Conservation (phyloP, 176 grass and related monocot species). For the Triticum timopheevii region DNA sequence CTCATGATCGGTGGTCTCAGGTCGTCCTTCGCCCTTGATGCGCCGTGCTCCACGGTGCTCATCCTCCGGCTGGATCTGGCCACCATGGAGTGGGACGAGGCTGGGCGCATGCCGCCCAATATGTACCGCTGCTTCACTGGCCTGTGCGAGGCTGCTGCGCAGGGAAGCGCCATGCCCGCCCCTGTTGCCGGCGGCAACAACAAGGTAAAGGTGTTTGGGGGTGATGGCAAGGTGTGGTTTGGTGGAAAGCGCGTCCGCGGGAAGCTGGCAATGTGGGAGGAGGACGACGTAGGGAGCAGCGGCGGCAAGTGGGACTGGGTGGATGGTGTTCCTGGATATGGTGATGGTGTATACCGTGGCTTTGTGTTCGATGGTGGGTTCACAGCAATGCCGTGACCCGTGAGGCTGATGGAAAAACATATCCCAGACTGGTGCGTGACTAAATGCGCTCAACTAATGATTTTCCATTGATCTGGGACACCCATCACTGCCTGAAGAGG, state of each 20-base stretch:
- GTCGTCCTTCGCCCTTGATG: slow-evolving; percentile 74
- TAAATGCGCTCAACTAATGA: not conserved
- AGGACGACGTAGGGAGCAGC: slow-evolving; percentile 48
- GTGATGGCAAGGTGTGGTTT: slow-evolving; percentile 96
- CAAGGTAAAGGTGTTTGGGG: slow-evolving; percentile 98
- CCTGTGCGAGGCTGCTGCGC: slow-evolving; percentile 44
- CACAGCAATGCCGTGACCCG: slow-evolving; percentile 71
- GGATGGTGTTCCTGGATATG: slow-evolving; percentile 69
- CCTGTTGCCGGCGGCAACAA: slow-evolving; percentile 56
- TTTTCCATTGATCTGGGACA: slow-evolving; percentile 10
- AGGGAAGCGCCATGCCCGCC: slow-evolving; percentile 16
- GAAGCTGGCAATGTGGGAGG: slow-evolving; percentile 97
- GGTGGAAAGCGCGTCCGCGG: slow-evolving; percentile 83
- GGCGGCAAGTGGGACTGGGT: slow-evolving; percentile 86
- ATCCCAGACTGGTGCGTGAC: slow-evolving; percentile 29
- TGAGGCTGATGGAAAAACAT: slow-evolving; percentile 24
- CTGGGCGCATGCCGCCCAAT: slow-evolving; percentile 82
- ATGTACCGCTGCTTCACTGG: slow-evolving; percentile 94
- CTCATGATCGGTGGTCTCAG: slow-evolving; percentile 94
- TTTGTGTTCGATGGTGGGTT: slow-evolving; percentile 94
- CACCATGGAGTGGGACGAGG: slow-evolving; percentile 98
- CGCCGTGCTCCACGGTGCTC: slow-evolving; percentile 93
- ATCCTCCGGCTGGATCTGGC: slow-evolving; percentile 82
- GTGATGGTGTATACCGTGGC: slow-evolving; percentile 87
- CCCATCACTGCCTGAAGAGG: slow-evolving; percentile 19